Evolutionary conservation across 257 asterid genomes (phyloP).

Genomic region (Salvia rosmarinus): DNA sequence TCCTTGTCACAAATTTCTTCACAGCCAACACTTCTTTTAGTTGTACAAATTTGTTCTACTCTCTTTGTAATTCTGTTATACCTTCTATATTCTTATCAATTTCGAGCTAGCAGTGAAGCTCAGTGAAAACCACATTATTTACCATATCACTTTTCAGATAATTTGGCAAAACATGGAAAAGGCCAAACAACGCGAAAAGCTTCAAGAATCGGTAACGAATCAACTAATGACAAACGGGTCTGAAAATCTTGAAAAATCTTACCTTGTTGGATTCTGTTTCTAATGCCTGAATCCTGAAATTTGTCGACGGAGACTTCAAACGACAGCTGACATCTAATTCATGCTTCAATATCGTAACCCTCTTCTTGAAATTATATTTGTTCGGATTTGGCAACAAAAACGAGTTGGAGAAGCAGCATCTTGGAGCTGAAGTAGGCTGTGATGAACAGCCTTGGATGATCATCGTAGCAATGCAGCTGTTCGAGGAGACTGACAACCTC

Average conservation of each 20-base stretch:
- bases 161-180: neutral
- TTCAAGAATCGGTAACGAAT: constrained; percentile 21
- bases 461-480: constrained; percentile 33
- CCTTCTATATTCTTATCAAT: neutral
- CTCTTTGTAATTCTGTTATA: neutral
- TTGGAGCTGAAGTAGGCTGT: constrained; percentile 26
- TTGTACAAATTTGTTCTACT: neutral
- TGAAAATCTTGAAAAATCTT: constrained; percentile 18
- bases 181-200: neutral
- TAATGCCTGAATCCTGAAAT: constrained; percentile 41
- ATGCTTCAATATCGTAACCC: constrained; percentile 24
- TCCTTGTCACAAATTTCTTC: neutral
- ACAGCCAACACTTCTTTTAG: neutral
- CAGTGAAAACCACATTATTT: constrained; percentile 18
- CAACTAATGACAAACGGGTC: neutral
- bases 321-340: constrained; percentile 21
- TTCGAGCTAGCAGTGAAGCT: constrained; percentile 10
- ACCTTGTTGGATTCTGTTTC: constrained; percentile 37
- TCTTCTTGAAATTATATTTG: constrained; percentile 31
- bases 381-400: constrained; percentile 24
- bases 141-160: neutral
- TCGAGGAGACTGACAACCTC: constrained; percentile 18
- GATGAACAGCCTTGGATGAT: constrained; percentile 32
- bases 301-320: constrained; percentile 25
- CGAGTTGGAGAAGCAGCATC: constrained; percentile 32